These are phyloP conservation scores for Neocatenulostroma microsporum DNA, from an alignment of 2,329 filamentous ascomycete species.

Conservation along the genomic window DNA sequence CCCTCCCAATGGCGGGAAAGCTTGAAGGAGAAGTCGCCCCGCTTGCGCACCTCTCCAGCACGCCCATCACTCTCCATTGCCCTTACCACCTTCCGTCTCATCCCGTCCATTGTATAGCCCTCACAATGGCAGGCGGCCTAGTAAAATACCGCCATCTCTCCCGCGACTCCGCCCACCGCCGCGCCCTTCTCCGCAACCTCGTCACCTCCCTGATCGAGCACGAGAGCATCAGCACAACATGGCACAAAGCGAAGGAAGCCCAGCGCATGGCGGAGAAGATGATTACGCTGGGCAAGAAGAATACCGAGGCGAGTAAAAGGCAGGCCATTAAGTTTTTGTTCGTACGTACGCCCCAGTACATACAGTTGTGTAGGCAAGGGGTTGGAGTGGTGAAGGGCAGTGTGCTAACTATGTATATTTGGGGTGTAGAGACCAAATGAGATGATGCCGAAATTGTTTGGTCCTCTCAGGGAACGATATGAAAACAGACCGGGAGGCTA, in stretches of 20 bases:
- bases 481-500: constrained; percentile 75
- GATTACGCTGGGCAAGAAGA: constrained; percentile 87
- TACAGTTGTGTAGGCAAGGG: too few species aligned
- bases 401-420: too few species aligned
- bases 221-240: constrained; percentile 91
- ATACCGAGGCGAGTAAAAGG: constrained; percentile 71
- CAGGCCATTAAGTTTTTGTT: constrained; percentile 69
- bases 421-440: constrained; percentile 62
- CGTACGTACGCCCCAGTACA: constrained; percentile 50
- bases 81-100: too few species aligned
- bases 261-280: constrained; percentile 90
- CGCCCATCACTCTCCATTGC: too few species aligned
- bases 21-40: too few species aligned
- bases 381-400: too few species aligned
- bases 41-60: too few species aligned
- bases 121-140: constrained; percentile 71
- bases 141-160: constrained; percentile 84
- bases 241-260: constrained; percentile 93
- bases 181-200: constrained; percentile 88
- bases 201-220: constrained; percentile 90
- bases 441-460: constrained; percentile 80
- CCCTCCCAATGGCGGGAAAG: too few species aligned
- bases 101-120: too few species aligned
- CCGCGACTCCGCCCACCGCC: constrained; percentile 77
- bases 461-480: constrained; percentile 73